Evolutionary conservation across 208 protist genomes (phyloP).

Genomic region (Wallacemonas collosoma): DNA sequence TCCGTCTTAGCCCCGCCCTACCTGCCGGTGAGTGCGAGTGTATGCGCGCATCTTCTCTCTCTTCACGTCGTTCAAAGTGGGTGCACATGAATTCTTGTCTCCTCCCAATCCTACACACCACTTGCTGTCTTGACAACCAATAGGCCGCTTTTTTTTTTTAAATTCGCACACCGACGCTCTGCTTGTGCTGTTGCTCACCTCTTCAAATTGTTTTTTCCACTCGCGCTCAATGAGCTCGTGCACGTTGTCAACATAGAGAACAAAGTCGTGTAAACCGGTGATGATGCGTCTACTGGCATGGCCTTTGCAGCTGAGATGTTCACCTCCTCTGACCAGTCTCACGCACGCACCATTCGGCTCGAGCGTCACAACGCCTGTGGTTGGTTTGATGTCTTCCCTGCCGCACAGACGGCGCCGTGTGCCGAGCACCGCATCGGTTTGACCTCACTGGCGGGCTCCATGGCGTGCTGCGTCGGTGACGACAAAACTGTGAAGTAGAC

Average conservation of each 20-base stretch:
- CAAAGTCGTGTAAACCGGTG: not conserved
- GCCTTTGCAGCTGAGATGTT: not conserved
- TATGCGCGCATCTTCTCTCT: no score
- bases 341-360: not conserved
- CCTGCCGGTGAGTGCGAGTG: no score
- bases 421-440: not conserved
- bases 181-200: no score
- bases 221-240: not conserved
- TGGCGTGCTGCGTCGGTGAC: not conserved
- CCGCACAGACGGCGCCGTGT: not conserved
- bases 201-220: no score
- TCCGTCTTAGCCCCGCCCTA: no score
- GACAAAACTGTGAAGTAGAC: not conserved
- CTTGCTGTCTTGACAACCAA: no score
- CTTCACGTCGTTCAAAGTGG: no score
- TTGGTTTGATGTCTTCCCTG: not conserved
- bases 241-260: not conserved
- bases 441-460: not conserved
- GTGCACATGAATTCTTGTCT: no score
- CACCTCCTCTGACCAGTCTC: not conserved
- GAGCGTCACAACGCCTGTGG: not conserved
- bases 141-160: no score
- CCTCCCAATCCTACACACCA: no score
- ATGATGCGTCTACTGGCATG: not conserved
- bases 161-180: no score